A percentile compares a stretch with the other conserved stretches of the same genome.
Conservation (phyloP, 176 grass and related monocot species). For the Musa itinerans region DNA sequence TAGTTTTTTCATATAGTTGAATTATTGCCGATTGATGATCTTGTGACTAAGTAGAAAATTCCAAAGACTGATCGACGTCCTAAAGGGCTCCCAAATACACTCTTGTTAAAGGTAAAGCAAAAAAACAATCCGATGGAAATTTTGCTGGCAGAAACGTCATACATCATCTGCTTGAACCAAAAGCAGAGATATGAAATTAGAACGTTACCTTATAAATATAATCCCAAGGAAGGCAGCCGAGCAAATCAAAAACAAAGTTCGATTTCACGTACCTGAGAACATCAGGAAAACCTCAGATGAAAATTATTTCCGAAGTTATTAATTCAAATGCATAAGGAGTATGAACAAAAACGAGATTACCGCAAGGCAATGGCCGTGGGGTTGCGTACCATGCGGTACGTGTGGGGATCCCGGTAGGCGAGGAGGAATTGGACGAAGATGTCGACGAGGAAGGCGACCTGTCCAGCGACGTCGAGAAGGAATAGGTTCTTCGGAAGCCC, state of each 20-base stretch:
- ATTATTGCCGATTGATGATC: no score
- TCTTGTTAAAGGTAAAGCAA: no score
- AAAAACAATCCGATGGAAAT: no score
- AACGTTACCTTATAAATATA: conserved; percentile 66
- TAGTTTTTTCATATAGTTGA: no score
- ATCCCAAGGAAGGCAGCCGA: conserved; percentile 93
- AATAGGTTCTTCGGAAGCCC: conserved; percentile 72
- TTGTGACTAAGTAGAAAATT: no score
- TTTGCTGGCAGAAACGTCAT: no score
- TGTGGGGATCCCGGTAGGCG: conserved; percentile 71
- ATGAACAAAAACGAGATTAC: conserved; percentile 12
- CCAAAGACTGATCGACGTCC: no score
- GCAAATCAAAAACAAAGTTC: conserved; percentile 64
- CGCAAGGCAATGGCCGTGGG: conserved; percentile 52
- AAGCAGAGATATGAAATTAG: neutral
- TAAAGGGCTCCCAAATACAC: no score
- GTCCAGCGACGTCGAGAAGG: conserved; percentile 72
- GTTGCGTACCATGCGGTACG: conserved; percentile 48
- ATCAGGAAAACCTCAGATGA: neutral
- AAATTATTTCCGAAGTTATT: neutral
- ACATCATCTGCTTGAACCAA: neutral
- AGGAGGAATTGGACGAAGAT: conserved; percentile 64
- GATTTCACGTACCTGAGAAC: conserved; percentile 62
- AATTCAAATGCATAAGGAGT: neutral
- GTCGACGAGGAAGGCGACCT: conserved; percentile 66